phyloP scores from a whole-genome alignment of 352 stramenopile genomes.

The Pythium dissotocum region DNA sequence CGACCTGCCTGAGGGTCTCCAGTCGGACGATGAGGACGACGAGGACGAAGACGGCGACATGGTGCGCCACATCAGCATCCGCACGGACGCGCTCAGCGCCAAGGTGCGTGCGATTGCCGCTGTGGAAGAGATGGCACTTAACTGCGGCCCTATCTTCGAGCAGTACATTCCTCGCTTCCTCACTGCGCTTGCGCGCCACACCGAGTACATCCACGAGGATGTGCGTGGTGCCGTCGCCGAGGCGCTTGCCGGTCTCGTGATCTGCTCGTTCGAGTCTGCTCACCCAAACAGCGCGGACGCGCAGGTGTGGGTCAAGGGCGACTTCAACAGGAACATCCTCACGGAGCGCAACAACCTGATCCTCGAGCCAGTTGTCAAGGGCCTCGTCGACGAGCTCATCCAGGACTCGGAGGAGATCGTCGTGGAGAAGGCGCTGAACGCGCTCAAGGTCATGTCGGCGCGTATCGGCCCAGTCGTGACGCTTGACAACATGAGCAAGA shows the following conservation, averaged over 20 bases:
- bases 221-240: conserved; percentile 80
- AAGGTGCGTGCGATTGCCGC: conserved; percentile 81
- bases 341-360: conserved; percentile 79
- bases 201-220: conserved; percentile 88
- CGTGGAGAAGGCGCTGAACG: conserved; percentile 95
- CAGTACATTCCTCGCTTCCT: conserved; percentile 85
- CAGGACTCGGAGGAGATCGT: conserved; percentile 85
- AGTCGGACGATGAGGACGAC: conserved; percentile 80
- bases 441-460: conserved; percentile 95
- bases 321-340: conserved; percentile 79
- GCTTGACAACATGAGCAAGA: conserved; percentile 86
- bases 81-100: conserved; percentile 83
- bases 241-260: conserved; percentile 74
- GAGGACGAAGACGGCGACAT: conserved; percentile 61
- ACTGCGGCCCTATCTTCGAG: conserved; percentile 80
- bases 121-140: conserved; percentile 84
- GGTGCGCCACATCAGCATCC: conserved; percentile 83
- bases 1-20: conserved; percentile 65
- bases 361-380: conserved; percentile 77
- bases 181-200: conserved; percentile 72
- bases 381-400: conserved; percentile 73
- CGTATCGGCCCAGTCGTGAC: conserved; percentile 91
- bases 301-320: conserved; percentile 84
- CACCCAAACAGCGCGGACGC: conserved; percentile 77
- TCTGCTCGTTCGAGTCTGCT: conserved; percentile 83